Conservation (phyloP, 805 yeast genomes). For the Ogataea trehaloabstinens region DNA sequence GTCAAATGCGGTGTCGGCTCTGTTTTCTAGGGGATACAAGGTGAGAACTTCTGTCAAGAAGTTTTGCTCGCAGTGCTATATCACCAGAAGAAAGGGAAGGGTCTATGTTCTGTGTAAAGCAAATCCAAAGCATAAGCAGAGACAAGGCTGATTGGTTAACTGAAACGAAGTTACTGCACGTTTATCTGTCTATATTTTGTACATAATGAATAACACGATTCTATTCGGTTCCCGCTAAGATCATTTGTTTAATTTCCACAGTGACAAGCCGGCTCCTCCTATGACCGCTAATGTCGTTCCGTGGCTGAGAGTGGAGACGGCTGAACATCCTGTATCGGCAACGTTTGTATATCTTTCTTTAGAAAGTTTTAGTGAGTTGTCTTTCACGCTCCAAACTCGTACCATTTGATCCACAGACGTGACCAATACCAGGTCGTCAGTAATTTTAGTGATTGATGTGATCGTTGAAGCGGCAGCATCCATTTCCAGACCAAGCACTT, state of each 20-base stretch:
- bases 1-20: constrained; percentile 11
- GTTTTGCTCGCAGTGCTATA: constrained; percentile 86
- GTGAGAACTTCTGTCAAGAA: constrained; percentile 91
- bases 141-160: constrained; percentile 57
- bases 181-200: not conserved
- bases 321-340: constrained; percentile 86
- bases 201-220: not conserved
- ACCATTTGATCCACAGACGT: constrained; percentile 84
- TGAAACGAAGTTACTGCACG: too few relatives aligned
- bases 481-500: constrained; percentile 35
- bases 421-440: constrained; percentile 42
- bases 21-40: constrained; percentile 68
- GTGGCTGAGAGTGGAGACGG: constrained; percentile 29
- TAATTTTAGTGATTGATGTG: constrained; percentile 52
- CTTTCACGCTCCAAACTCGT: constrained; percentile 56
- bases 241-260: constrained; percentile 14
- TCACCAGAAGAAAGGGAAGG: constrained; percentile 93
- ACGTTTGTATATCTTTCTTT: constrained; percentile 67
- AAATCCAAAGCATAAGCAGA: constrained; percentile 91
- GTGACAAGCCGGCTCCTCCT: constrained; percentile 78
- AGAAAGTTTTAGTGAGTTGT: constrained; percentile 27
- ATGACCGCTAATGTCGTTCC: constrained; percentile 41
- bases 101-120: constrained; percentile 92
- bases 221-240: not conserved
- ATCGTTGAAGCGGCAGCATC: constrained; percentile 86